Evolutionary conservation across 2,329 filamentous ascomycete genomes (phyloP), one percentile per base, ranked within the genome.

Genomic region (Metarhizium album): DNA sequence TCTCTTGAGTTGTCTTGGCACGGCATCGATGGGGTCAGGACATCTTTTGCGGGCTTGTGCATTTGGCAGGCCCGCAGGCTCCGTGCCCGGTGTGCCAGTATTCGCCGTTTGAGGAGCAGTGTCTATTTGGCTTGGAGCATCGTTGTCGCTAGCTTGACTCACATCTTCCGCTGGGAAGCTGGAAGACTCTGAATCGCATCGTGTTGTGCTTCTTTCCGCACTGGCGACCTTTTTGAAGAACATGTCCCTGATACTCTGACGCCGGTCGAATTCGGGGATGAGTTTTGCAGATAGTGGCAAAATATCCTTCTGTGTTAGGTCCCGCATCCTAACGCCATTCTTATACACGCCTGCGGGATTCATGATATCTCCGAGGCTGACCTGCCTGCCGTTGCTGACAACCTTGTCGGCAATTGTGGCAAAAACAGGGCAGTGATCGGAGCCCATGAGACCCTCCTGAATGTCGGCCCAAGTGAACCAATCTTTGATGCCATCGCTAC

Each of bases 341-440:
- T 76, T 66, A 64, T 94, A 95, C 65, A 86, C 78, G 8, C 82
- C 86, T 1, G 73, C 62, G 0, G 87, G 84, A 58, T 93, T 96
- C 76, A 96, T 79, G 47, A 93, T 65, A 61, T 96, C 89, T 27
- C 74, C 66, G 2, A 89, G 70, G 57, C 82, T 65, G 2, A 76
- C 64, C 45, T 78, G 66, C 43, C 70, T 60, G 1, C 71, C 76
- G 14, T 74, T 66, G 5, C 77, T 57, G 0, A 62, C 60, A 2
- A 95, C 78, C 2, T 62, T 71, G 35, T 90, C 80, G 18, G 83
- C 80, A 23, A 94, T 73, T 2, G 78, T 75, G 1, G 84, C 89
- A 64, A 86, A 97, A 1, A 97, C 91, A 0, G 93, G 93, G 60
- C 93, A 98, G 66, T 98, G 93, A 62, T 98, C 93, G 1, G 91